phyloP scores from a whole-genome alignment of 495 filamentous ascomycete species.

The Lasiosphaeria hispida region DNA sequence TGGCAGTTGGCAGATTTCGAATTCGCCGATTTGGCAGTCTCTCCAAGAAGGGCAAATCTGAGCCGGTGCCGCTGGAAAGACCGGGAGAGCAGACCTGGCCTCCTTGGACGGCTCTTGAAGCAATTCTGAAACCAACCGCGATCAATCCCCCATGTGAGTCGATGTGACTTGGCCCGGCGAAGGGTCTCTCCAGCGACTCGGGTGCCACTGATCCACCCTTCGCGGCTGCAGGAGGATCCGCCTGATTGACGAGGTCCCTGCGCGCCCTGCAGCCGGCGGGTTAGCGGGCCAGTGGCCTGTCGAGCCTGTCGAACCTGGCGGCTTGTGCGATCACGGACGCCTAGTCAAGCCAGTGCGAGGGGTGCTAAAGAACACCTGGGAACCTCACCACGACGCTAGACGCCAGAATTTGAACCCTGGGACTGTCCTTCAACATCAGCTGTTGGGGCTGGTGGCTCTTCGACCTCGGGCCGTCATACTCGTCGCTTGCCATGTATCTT shows the following conservation, averaged over 20 bases:
- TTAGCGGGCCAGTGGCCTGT: conserved; percentile 1
- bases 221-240: conserved; percentile 15
- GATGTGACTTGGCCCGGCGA: conserved; percentile 11
- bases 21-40: background rate
- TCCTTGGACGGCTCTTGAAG: conserved; percentile 30
- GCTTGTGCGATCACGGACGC: background rate
- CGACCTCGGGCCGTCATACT: too few relatives aligned
- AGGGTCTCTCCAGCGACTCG: conserved; percentile 23
- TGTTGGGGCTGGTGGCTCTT: too few relatives aligned
- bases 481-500: too few relatives aligned
- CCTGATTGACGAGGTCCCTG: conserved; percentile 9
- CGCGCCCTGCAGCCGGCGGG: conserved; percentile 15
- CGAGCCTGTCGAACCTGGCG: background rate
- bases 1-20: background rate
- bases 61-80: background rate
- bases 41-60: background rate
- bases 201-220: conserved; percentile 23
- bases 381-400: too few relatives aligned
- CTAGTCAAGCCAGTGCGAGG: background rate
- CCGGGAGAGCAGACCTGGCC: background rate
- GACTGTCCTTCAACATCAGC: too few relatives aligned
- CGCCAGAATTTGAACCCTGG: too few relatives aligned
- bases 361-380: too few relatives aligned
- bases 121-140: conserved; percentile 32
- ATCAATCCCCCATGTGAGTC: conserved; percentile 3